Evolutionary conservation across 2,329 filamentous ascomycete species (phyloP), one percentile per base, ranked within the genome.

Genomic region (Cladosporium sp.): DNA sequence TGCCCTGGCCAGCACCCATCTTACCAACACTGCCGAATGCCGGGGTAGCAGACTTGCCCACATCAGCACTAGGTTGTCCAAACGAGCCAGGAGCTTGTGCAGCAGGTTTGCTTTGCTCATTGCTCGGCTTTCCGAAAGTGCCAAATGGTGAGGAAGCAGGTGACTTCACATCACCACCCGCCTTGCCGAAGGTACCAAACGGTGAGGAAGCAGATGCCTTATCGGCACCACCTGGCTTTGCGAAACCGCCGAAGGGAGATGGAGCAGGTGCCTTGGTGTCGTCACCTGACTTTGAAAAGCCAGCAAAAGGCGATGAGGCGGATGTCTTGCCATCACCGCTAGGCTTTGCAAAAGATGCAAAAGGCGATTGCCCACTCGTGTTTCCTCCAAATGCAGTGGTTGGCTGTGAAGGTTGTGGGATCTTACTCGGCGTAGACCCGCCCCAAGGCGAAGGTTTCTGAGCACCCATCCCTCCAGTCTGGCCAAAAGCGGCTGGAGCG

Each of bases 11-110:
- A 32, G 36, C 32, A 34, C 61, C 52, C 2, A 52, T 38, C 51
- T 57, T 64, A 11, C 38, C 51, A 49, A 61, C 52, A 32, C 28
- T 57, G 26, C 54, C 44, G 36, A 66, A 66, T 5, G 64, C 21
- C 26, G 70, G 68, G 12, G 66, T 66, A 11, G 66, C 54, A 62
- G 57, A 32, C 34, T 61, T 61, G 7, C 21, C 26, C n/a, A 34
- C 41, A 12, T 38, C 38, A 24, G 24, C n/a, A 18, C 47, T 55
- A 11, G 44, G 55, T 32, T 67, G 66, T 26, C 41, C 72, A 66
- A 79, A 77, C 57, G 70, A 74, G 5, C 71, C 71, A 65, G 78
- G 76, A 1, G 74, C 70, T 12, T 78, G 78, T 6, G 60, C 54
- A 36, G 51, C 59, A 49, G 62, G 64, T n/a, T 66, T 66, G 15